These are phyloP conservation scores for Hypoxylon rubiginosum DNA, from an alignment of 2,329 filamentous ascomycete species.

Conservation along the genomic window DNA sequence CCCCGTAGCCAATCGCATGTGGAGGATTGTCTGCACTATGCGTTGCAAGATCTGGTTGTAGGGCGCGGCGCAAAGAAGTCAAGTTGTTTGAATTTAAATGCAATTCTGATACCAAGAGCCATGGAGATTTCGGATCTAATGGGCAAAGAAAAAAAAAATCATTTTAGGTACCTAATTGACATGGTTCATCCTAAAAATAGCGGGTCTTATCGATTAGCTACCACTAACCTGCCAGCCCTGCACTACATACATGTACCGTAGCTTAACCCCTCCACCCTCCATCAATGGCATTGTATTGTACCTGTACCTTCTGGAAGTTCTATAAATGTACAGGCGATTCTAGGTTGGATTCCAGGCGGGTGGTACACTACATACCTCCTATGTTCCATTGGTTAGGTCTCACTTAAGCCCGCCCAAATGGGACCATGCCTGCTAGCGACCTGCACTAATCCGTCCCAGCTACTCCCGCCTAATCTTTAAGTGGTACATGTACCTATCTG, in stretches of 20 bases:
- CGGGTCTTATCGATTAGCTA: constrained; percentile 37
- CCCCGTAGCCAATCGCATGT: background rate
- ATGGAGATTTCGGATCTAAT: constrained; percentile 26
- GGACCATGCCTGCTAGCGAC: constrained; percentile 2
- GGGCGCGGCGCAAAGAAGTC: constrained; percentile 18
- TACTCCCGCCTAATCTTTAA: constrained; percentile 16
- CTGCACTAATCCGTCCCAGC: constrained; percentile 11
- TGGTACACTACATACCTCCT: background rate
- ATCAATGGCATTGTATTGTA: background rate
- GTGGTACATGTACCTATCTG: background rate
- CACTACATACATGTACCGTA: too few relatives aligned
- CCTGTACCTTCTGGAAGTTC: background rate
- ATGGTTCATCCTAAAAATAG: constrained; percentile 19
- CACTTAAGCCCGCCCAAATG: constrained; percentile 21
- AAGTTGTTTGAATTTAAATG: background rate
- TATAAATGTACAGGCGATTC: background rate
- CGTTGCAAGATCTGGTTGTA: constrained; percentile 2
- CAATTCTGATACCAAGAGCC: constrained; percentile 7
- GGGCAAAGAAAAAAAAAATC: constrained; percentile 31
- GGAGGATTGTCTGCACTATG: background rate
- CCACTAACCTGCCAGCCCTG: too few relatives aligned
- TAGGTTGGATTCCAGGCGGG: background rate
- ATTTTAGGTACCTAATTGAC: constrained; percentile 25
- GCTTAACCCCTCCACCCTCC: background rate
- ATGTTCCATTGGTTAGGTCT: constrained; percentile 23